Conservation (phyloP, 1,284 basidiomycete species). For the Prillingera fragicola region DNA sequence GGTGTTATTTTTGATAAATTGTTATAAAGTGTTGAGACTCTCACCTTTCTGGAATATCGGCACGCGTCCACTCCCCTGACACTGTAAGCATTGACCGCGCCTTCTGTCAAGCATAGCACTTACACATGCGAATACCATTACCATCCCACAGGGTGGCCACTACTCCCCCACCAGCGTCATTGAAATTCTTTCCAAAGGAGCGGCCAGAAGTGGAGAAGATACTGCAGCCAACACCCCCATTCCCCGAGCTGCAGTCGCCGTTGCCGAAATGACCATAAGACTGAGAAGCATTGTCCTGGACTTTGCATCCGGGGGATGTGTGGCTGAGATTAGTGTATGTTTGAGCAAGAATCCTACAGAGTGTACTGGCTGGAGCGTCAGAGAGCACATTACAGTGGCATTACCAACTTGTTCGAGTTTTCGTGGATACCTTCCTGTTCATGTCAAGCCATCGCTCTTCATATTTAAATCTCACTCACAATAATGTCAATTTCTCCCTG, state of each 20-base stretch:
- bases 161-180: conserved; percentile 63
- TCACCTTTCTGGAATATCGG: conserved; percentile 56
- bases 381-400: neutral
- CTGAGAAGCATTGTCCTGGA: conserved; percentile 22
- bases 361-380: conserved; percentile 34
- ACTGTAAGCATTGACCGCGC: neutral
- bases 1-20: too few species aligned
- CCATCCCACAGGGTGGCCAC: conserved; percentile 66
- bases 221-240: conserved; percentile 63
- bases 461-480: conserved; percentile 16
- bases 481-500: conserved; percentile 47
- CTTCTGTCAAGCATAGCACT: conserved; percentile 15
- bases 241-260: conserved; percentile 36
- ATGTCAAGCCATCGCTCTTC: neutral
- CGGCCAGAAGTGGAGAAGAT: conserved; percentile 54
- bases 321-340: conserved; percentile 22
- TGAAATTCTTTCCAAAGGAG: conserved; percentile 68
- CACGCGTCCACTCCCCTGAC: conserved; percentile 61
- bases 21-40: conserved; percentile 1
- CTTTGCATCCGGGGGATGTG: conserved; percentile 35
- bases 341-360: conserved; percentile 22
- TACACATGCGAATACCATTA: conserved; percentile 65
- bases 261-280: neutral
- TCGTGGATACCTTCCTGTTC: conserved; percentile 42
- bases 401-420: conserved; percentile 34